Base-by-base conservation (phyloP, 1,284 basidiomycete species). In the Irpex sp. region DNA sequence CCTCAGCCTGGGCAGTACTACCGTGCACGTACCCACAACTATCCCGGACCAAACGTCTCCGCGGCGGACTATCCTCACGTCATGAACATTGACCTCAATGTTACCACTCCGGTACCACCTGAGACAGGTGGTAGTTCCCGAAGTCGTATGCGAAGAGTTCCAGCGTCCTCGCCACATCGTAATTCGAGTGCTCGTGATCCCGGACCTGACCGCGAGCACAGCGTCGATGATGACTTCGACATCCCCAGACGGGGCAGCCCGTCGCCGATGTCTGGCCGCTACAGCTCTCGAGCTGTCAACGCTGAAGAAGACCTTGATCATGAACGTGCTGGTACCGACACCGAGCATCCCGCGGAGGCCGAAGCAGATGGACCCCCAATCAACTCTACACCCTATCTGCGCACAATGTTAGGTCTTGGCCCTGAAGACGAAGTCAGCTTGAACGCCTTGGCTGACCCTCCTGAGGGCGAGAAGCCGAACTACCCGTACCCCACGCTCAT, bases 401-500 rank as follows among this genome's bases (percentile, higher is more conserved):
- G 86, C 21, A 72, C 76, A 11, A 75, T 81, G 46, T 73, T 86
- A 0, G 77, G 77, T 0, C 75, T 89, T 11, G 68, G 73, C 0
- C 67, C 76, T 0, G 72, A 75, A 19, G 71, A 74, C 8, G 70
- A 74, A 1, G 69, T 88, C 46, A 78, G 76, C 60, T 78, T 91
- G n/a, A 71, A 71, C 49, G 75, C 82, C 1, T 70, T 91, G 13
- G 77, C 79, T 0, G 83, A 90, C 57, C 83, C 84, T 2, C 74
- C 76, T 5, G 69, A 72, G 0, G 82, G 81, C 3, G 76, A 80
- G 61, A 83, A 80, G 56, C 90, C 89, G 1, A 76, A 77, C 8
- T 82, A 83, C 8, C 77, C 86, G 0, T 80, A 85, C 57, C 84
- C 86, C 1, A 77, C 81, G 21, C 78, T 92, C n/a, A 81, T 87